Conservation (phyloP, 1,139 yeast genomes). For the Kurtzmaniella quercitrusa region DNA sequence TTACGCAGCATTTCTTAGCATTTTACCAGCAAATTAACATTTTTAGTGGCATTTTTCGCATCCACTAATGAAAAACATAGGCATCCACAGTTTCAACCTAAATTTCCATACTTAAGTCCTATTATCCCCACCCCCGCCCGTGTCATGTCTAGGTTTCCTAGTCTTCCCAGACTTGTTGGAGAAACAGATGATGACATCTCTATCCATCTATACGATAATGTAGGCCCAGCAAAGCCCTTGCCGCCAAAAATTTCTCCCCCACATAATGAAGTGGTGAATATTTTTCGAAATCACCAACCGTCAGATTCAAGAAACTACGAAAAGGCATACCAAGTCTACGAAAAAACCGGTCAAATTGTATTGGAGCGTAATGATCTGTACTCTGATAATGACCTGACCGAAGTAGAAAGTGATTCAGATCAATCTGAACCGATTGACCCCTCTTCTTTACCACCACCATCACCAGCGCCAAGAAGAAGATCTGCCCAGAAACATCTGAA, state of each 20-base stretch:
- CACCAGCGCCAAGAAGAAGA: background rate
- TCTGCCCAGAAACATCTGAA: background rate
- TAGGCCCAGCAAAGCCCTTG: conserved; percentile 39
- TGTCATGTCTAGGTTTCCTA: conserved; percentile 20
- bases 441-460: too few species aligned
- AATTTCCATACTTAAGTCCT: too few species aligned
- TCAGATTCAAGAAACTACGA: conserved; percentile 11
- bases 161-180: conserved; percentile 33
- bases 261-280: conserved; percentile 14
- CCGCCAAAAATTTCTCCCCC: conserved; percentile 5
- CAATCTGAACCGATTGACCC: background rate
- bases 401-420: conserved; percentile 7
- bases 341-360: conserved; percentile 7
- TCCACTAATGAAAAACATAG: background rate
- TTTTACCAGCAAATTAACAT: too few species aligned
- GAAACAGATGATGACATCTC: conserved; percentile 45
- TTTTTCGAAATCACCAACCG: conserved; percentile 9
- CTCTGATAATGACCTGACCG: conserved; percentile 6
- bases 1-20: too few species aligned
- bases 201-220: conserved; percentile 32
- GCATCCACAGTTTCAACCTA: background rate
- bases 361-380: background rate
- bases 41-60: background rate
- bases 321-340: conserved; percentile 14
- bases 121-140: background rate